These are phyloP conservation scores for Hamigera avellanea DNA, from an alignment of 495 filamentous ascomycete genomes.

Conservation along the genomic window DNA sequence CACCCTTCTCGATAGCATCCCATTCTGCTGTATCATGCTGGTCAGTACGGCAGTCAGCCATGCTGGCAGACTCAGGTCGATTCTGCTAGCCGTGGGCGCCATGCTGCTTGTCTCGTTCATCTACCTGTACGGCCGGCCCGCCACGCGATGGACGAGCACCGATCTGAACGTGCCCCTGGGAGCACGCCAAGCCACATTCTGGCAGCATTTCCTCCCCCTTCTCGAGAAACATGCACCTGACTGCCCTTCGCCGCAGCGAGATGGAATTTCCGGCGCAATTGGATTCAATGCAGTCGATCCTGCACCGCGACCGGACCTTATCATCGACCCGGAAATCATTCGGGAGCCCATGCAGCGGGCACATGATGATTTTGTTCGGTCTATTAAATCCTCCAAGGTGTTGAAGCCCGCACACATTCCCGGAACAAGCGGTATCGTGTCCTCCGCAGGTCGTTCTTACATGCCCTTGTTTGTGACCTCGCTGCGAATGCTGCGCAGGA, in stretches of 20 bases:
- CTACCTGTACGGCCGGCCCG: not conserved
- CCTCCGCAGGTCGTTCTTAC: constrained; percentile 21
- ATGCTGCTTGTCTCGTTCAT: not conserved
- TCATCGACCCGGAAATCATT: constrained; percentile 11
- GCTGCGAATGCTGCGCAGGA: constrained; percentile 33
- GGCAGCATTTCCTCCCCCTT: constrained; percentile 8
- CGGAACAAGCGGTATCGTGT: constrained; percentile 34
- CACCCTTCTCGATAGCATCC: not conserved
- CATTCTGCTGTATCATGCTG: not conserved
- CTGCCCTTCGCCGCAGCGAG: constrained; percentile 6
- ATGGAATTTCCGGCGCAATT: constrained; percentile 3
- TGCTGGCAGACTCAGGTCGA: not conserved
- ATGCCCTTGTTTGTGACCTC: constrained; percentile 26
- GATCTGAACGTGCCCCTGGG: not conserved
- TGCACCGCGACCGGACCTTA: constrained; percentile 6
- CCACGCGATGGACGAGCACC: not conserved
- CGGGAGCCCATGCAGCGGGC: constrained; percentile 11
- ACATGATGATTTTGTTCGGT: constrained; percentile 21
- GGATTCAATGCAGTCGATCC: constrained; percentile 10
- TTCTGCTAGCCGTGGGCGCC: not conserved
- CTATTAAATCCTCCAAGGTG: constrained; percentile 8
- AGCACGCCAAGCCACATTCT: constrained; percentile 1
- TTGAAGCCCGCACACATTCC: constrained; percentile 15
- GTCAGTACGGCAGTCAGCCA: not conserved
- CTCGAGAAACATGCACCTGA: constrained; percentile 10